Conservation (phyloP, 352 stramenopile genomes). For the Globisporangium acanthophoron region DNA sequence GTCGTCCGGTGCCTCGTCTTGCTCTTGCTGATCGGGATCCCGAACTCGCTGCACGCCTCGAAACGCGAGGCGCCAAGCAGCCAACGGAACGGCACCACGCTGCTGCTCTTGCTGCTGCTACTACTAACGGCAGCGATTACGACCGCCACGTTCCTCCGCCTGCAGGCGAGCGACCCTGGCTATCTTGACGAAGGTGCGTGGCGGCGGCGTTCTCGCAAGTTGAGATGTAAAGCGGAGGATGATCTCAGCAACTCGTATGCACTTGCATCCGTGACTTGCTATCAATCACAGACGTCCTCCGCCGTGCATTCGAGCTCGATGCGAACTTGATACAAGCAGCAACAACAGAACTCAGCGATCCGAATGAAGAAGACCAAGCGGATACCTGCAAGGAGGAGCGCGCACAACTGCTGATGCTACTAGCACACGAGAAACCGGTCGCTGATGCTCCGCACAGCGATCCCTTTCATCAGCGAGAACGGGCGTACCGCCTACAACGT, state of each 20-base stretch:
- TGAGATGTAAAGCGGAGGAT: no score
- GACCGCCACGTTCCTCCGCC: conserved; percentile 14
- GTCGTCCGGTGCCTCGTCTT: background rate
- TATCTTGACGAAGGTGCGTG: conserved; percentile 30
- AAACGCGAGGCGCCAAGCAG: background rate
- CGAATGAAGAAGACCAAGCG: background rate
- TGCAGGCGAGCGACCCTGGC: conserved; percentile 38
- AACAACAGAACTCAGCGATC: background rate
- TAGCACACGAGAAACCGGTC: background rate
- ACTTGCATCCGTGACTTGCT: background rate
- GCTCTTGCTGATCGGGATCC: background rate
- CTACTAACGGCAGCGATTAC: conserved; percentile 1
- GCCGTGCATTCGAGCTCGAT: conserved; percentile 1
- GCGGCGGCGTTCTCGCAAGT: no score
- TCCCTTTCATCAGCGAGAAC: background rate
- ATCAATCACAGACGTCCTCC: background rate
- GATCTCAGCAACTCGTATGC: background rate
- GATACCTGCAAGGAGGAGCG: no score
- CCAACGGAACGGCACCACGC: background rate
- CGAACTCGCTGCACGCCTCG: no score
- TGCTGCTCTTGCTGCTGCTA: conserved; percentile 7
- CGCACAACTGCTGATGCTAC: no score
- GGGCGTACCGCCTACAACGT: conserved; percentile 17
- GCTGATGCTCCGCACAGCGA: background rate
- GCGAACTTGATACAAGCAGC: background rate